A percentile compares a stretch with the other conserved stretches of the same genome.
phyloP scores from a whole-genome alignment of 2,329 filamentous ascomycete species.

The Aspergillus viridinutans region DNA sequence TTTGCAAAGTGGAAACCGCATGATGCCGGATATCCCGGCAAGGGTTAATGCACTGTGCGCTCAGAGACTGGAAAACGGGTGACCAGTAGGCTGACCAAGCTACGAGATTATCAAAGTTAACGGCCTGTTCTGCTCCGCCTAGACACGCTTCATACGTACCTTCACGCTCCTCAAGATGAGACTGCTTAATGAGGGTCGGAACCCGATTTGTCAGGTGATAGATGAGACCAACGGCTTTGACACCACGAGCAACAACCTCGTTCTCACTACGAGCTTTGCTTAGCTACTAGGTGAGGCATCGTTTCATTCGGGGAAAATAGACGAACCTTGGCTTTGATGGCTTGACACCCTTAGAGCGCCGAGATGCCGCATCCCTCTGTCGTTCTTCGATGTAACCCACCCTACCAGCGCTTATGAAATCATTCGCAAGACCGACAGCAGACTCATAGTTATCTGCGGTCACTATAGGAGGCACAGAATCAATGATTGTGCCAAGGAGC shows the following conservation, averaged over 20 bases:
- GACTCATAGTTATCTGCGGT: slow-evolving; percentile 95
- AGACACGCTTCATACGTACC: slow-evolving; percentile 45
- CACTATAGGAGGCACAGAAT: slow-evolving; percentile 70
- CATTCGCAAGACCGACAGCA: slow-evolving; percentile 76
- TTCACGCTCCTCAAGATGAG: slow-evolving; percentile 82
- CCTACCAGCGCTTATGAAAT: slow-evolving; percentile 80
- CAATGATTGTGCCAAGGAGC: slow-evolving; percentile 74
- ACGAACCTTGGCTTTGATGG: slow-evolving; percentile 52
- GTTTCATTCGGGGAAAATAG: slow-evolving; percentile 5
- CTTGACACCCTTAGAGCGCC: slow-evolving; percentile 52
- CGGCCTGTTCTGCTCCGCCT: background rate
- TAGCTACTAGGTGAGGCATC: slow-evolving; percentile 5
- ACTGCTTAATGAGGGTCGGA: slow-evolving; percentile 83
- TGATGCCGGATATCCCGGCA: slow-evolving; percentile 89
- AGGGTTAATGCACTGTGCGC: slow-evolving; percentile 86
- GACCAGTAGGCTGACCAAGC: slow-evolving; percentile 99
- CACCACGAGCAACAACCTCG: slow-evolving; percentile 69
- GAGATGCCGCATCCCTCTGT: slow-evolving; percentile 54
- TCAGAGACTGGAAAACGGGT: slow-evolving; percentile 85
- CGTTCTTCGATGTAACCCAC: slow-evolving; percentile 68
- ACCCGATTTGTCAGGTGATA: slow-evolving; percentile 78
- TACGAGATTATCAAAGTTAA: slow-evolving; percentile 29
- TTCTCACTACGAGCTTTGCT: slow-evolving; percentile 53
- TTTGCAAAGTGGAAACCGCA: slow-evolving; percentile 79
- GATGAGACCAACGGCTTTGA: slow-evolving; percentile 75